phyloP scores from a whole-genome alignment of 2,329 filamentous ascomycete species.

The Botryosphaeria dothidea region DNA sequence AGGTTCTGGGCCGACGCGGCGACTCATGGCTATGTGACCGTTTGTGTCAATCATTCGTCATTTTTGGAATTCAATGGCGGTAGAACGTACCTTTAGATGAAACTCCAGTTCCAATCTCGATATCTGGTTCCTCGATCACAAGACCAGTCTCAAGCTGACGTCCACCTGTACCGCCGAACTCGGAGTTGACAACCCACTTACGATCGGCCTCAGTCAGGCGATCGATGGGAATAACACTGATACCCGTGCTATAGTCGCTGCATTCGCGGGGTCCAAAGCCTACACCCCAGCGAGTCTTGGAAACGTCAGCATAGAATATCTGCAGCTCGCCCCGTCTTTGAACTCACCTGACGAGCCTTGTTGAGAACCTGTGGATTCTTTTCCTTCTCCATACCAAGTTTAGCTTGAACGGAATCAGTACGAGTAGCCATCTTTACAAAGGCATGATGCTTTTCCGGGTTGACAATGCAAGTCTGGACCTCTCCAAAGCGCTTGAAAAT shows the following conservation, averaged over 20 bases:
- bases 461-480: slow-evolving; percentile 97
- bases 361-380: slow-evolving; percentile 72
- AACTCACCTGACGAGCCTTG: slow-evolving; percentile 48
- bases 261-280: slow-evolving; percentile 96
- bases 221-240: slow-evolving; percentile 90
- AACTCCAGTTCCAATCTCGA: slow-evolving; percentile 96
- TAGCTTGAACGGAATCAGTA: slow-evolving; percentile 78
- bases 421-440: slow-evolving; percentile 99
- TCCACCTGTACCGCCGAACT: slow-evolving; percentile 90
- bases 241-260: slow-evolving; percentile 88
- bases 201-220: slow-evolving; percentile 93
- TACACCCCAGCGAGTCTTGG: slow-evolving; percentile 91
- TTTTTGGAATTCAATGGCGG: slow-evolving; percentile 28
- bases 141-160: slow-evolving; percentile 76
- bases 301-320: neutral
- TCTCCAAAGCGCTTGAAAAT: slow-evolving; percentile 81
- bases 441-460: slow-evolving; percentile 95
- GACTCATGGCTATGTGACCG: slow-evolving; percentile 6
- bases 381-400: slow-evolving; percentile 81
- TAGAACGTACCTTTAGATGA: slow-evolving; percentile 68
- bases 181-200: slow-evolving; percentile 95
- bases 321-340: neutral
- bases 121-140: slow-evolving; percentile 95
- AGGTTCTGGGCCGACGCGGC: slow-evolving; percentile 19
- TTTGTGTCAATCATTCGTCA: slow-evolving; percentile 17